Percentiles rank a stretch among this genome's conserved stretches.
phyloP scores from a whole-genome alignment of 805 yeast species.

The Yarrowia bubula region DNA sequence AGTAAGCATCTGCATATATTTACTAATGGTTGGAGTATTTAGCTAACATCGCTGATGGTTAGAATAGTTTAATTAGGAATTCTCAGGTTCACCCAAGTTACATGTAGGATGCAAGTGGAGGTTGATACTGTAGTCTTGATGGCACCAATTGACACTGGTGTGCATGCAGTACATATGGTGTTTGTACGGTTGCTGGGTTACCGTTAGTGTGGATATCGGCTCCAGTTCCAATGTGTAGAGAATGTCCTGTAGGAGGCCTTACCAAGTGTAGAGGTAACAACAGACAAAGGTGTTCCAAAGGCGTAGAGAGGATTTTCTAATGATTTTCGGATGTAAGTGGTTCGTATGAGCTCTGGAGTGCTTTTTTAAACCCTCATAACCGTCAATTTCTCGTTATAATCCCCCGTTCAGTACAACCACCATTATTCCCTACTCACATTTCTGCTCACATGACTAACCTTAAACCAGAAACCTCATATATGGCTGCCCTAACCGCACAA shows the following conservation, averaged over 20 bases:
- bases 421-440: background rate
- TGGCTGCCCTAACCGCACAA: background rate
- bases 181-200: background rate
- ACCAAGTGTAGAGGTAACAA: no score
- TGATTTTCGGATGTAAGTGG: no score
- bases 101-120: background rate
- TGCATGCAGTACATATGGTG: background rate
- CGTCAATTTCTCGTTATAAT: no score
- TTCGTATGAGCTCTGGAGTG: no score
- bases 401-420: background rate
- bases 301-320: no score
- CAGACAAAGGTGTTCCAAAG: no score
- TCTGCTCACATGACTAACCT: background rate
- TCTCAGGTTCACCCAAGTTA: background rate
- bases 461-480: no score
- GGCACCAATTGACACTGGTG: background rate
- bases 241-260: no score
- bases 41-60: slow-evolving; percentile 18
- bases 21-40: slow-evolving; percentile 15
- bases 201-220: no score
- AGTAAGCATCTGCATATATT: slow-evolving; percentile 19
- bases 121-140: no score
- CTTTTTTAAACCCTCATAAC: no score
- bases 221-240: no score
- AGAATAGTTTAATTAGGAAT: slow-evolving; percentile 21